Evolutionary conservation across 805 yeast genomes (phyloP), one percentile per base, ranked within the genome.

Genomic region (Candida lessepsii): DNA sequence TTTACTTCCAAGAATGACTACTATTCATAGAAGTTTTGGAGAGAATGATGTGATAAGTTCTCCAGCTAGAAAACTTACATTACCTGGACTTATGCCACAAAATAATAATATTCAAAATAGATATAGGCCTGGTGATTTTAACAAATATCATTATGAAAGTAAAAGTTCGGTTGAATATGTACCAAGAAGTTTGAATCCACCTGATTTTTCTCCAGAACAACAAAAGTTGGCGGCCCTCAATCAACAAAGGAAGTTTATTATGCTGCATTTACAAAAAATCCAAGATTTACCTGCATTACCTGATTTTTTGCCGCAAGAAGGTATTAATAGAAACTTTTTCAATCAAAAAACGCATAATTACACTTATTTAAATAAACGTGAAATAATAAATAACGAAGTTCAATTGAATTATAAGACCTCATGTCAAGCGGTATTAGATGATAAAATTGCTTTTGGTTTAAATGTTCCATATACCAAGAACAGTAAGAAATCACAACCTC

Each of bases 271-370:
- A 11, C 21, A 23, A 21, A 19, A 27, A 3, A 32, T 32, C 13
- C 20, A 32, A n/a, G 35, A 32, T 13, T 21, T 32, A 32, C 35
- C 35, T 11, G 5, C 3, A 4, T 9, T 32, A 16, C 33, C 33
- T 7, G 27, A 21, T 14, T 9, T 21, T n/a, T n/a, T n/a, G n/a
- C n/a, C n/a, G n/a, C n/a, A n/a, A n/a, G n/a, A n/a, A n/a, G n/a
- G n/a, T n/a, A n/a, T n/a, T n/a, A n/a, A n/a, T n/a, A n/a, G n/a
- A n/a, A n/a, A n/a, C n/a, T n/a, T n/a, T 23, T 23, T 23, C 11
- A 26, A 26, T 26, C 15, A 6, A 8, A 11, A 7, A 7, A 8
- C 11, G 15, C 13, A n/a, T n/a, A 10, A 26, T 26, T 26, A 26
- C 15, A 7, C 6, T 7, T 10, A 8, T 5, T 8, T 10, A 7